Percentiles rank a stretch among this genome's conserved stretches.
Evolutionary conservation across 2,329 filamentous ascomycete species (phyloP).

Genomic region (Cladophialophora carrionii): DNA sequence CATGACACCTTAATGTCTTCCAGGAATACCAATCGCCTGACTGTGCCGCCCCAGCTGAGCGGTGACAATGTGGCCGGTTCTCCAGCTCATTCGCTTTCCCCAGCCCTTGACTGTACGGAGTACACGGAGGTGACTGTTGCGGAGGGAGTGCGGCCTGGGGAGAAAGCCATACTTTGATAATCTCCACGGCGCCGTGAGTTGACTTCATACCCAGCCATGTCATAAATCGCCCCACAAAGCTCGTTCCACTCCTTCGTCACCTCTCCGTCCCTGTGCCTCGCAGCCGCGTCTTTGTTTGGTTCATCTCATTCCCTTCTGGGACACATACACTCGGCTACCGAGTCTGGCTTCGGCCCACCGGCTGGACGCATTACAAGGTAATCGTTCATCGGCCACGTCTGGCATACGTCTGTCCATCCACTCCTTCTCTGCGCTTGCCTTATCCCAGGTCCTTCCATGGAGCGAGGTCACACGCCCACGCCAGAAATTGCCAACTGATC

Average conservation of each 20-base stretch:
- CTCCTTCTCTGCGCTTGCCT: constrained; percentile 6
- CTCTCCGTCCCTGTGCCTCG: not conserved
- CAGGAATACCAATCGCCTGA: constrained; percentile 8
- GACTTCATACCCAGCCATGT: not conserved
- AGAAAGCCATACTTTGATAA: not conserved
- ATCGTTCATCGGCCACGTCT: constrained; percentile 20
- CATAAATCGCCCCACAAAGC: constrained; percentile 13
- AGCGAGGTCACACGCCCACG: constrained; percentile 11
- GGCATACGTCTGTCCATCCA: constrained; percentile 12
- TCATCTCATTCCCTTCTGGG: constrained; percentile 8
- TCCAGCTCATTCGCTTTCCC: constrained; percentile 4
- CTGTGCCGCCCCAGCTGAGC: constrained; percentile 9
- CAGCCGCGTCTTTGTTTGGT: constrained; percentile 3
- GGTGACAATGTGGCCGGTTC: constrained; percentile 2
- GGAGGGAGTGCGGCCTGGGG: not conserved
- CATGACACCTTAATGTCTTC: constrained; percentile 6
- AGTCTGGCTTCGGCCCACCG: constrained; percentile 16
- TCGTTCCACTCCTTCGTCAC: constrained; percentile 1
- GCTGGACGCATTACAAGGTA: not conserved
- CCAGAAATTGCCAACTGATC: constrained; percentile 9
- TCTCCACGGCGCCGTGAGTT: not conserved
- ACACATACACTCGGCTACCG: constrained; percentile 12
- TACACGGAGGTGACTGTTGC: not conserved
- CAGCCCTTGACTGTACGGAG: not conserved
- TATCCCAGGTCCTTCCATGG: not conserved